Evolutionary conservation across 2,329 filamentous ascomycete species (phyloP).

Genomic region (Fusarium humuli): DNA sequence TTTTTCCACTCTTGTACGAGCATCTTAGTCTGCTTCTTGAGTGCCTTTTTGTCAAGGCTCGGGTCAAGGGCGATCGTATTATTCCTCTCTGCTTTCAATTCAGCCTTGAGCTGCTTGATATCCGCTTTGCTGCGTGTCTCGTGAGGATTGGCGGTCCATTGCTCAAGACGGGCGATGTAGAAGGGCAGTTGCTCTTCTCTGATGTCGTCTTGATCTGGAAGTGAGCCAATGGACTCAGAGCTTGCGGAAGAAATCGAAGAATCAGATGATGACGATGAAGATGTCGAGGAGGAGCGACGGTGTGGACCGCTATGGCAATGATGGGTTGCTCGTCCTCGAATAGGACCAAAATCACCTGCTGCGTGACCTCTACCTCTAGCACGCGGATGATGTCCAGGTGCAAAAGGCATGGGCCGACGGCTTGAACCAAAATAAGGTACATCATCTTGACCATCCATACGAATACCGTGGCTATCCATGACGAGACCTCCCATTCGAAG

Average conservation of each 20-base stretch:
- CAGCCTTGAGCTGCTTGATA: conserved; percentile 55
- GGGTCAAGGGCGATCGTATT: conserved; percentile 36
- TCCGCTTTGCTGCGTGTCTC: conserved; percentile 60
- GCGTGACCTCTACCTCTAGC: conserved; percentile 5
- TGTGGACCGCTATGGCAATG: conserved; percentile 29
- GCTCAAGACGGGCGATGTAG: conserved; percentile 57
- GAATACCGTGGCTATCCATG: conserved; percentile 56
- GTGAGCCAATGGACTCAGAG: conserved; percentile 60
- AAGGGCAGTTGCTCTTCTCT: conserved; percentile 61
- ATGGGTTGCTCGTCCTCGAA: conserved; percentile 21
- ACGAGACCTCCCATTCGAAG: conserved; percentile 60
- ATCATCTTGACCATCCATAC: conserved; percentile 29
- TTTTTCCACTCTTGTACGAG: conserved; percentile 58
- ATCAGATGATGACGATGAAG: conserved; percentile 50
- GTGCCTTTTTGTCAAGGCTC: conserved; percentile 46
- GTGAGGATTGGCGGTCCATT: conserved; percentile 64
- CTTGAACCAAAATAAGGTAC: not conserved
- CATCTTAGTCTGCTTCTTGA: conserved; percentile 59
- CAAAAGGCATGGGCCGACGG: not conserved
- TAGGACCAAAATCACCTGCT: conserved; percentile 10
- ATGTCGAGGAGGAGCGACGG: conserved; percentile 52
- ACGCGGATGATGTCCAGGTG: conserved; percentile 6
- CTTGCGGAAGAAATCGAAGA: conserved; percentile 44
- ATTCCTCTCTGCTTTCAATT: conserved; percentile 55
- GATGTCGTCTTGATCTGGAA: conserved; percentile 66